These are phyloP conservation scores for Ceratocystis harringtonii DNA, from an alignment of 2,329 filamentous ascomycete genomes.

Conservation along the genomic window DNA sequence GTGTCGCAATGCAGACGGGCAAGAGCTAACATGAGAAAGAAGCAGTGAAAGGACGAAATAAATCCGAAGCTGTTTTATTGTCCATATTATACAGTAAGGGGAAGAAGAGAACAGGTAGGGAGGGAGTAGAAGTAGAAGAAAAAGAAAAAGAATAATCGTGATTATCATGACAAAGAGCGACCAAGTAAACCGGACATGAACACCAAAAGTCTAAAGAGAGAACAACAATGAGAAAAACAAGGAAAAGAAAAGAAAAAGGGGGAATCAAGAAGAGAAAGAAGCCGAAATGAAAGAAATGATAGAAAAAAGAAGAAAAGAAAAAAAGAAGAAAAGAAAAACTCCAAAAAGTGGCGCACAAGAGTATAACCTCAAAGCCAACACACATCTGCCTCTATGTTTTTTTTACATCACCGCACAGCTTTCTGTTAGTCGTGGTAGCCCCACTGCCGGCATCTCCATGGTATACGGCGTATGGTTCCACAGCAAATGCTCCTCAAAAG, in stretches of 20 bases:
- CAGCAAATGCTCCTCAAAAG: constrained; percentile 40
- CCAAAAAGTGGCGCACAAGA: neutral
- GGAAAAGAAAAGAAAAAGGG: neutral
- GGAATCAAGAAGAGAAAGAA: constrained; percentile 7
- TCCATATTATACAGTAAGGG: neutral
- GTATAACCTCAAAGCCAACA: neutral
- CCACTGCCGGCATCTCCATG: constrained; percentile 24
- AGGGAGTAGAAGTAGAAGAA: neutral
- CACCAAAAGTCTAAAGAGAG: constrained; percentile 7
- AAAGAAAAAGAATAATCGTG: constrained; percentile 1
- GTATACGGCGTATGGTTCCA: constrained; percentile 34
- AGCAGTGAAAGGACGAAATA: too few species aligned
- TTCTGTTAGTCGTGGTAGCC: constrained; percentile 23
- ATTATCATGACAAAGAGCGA: constrained; percentile 2
- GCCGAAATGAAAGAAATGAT: neutral
- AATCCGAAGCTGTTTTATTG: neutral
- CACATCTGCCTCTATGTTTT: neutral
- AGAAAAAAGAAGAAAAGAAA: neutral
- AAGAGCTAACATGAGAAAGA: too few species aligned
- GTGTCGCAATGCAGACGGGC: neutral
- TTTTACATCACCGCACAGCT: constrained; percentile 35
- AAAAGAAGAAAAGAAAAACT: constrained; percentile 10
- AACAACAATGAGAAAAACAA: neutral
- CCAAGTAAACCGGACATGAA: constrained; percentile 4
- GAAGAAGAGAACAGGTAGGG: neutral